Evolutionary conservation across 2,329 filamentous ascomycete genomes (phyloP), one percentile per base, ranked within the genome.

Genomic region (Neophaeococcomyces mojaviensis): DNA sequence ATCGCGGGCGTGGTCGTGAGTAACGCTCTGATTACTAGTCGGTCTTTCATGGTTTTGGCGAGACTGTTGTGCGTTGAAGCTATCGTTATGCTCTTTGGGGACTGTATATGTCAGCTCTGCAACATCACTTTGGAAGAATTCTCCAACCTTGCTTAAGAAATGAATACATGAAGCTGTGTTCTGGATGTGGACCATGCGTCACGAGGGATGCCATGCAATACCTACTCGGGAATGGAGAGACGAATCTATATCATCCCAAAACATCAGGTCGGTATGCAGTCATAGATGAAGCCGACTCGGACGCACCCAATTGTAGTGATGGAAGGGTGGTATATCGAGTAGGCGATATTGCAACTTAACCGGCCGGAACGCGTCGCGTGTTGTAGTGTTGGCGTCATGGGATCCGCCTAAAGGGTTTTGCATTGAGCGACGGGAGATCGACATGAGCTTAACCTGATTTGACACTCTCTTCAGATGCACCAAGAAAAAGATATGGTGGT

Each of bases 101-200:
- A 33, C 39, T 41, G 10, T 3, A 18, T 30, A 12, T 26, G 19
- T 44, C 22, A 44, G 32, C 9, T 31, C 8, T 37, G 3, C 4
- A 41, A n/a, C 7, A 9, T 8, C 9, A 13, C 9, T 18, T 7
- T 18, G 18, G 7, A 18, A 7, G 22, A 24, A 24, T 4, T 32
- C 20, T 9, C 41, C 10, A 36, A 22, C 41, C 32, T 37, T 15
- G 41, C 15, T 37, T 44, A 16, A 44, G 30, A 26, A 36, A 44
- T 4, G 41, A 37, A 44, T 44, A 37, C 41, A 44, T 44, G 20
- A 44, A 18, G 19, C 28, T 31, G 15, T 35, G 18, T 12, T 19
- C 19, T 15, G 10, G 15, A 2, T 24, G 3, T 13, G 8, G 13
- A n/a, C 5, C 32, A 44, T 44, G 32, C 33, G 30, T 10, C 33